Base-by-base conservation (phyloP, 129 eudicot species). In the Ambrosia trifida region DNA sequence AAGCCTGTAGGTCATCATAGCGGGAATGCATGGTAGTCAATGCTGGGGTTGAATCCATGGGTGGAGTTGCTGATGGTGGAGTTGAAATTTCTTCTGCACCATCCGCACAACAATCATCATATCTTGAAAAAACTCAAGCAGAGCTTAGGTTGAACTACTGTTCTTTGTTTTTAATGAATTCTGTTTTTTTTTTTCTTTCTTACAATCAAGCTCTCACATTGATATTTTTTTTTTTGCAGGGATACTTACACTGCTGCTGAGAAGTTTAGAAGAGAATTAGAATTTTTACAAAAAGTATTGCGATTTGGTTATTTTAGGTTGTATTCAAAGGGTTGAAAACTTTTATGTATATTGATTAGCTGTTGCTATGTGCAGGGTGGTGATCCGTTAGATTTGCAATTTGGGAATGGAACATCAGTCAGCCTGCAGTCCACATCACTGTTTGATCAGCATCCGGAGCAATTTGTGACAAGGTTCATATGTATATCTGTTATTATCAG, bases 31-130 rank as follows among this genome's bases (percentile, higher is more conserved):
- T 90, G 91, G 87, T 95, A 81, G 96, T 86, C 87, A 83, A 95
- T 90, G 96, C 97, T 81, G 91, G 83, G 83, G 82, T 88, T 79
- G 96, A 88, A 86, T 90, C 95, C 86, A 95, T 95, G 99, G 97
- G 97, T 78, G 97, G 94, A 82, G 85, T 84, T 84, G 79, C 81
- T 87, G 96, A 89, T 65, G 91, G 89, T 71, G 96, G 90, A 82
- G 91, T 76, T 83, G 89, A 85, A 68, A 33, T 78, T 83, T 87
- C 84, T 74, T 72, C 76, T 38, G 81, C 81, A 83, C 83, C 93
- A 83, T 90, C 97, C 84, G 87, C 88, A 19, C 84, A 79, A 13
- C 80, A 72, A 69, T 70, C 65, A 71, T 87, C 89, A 32, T 91
- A 83, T 64, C 90, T 95, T 70, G 96, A 95, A 80, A 85, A 83